Evolutionary conservation across 2,329 filamentous ascomycete species (phyloP).

Genomic region (Trichoderma afroharzianum): DNA sequence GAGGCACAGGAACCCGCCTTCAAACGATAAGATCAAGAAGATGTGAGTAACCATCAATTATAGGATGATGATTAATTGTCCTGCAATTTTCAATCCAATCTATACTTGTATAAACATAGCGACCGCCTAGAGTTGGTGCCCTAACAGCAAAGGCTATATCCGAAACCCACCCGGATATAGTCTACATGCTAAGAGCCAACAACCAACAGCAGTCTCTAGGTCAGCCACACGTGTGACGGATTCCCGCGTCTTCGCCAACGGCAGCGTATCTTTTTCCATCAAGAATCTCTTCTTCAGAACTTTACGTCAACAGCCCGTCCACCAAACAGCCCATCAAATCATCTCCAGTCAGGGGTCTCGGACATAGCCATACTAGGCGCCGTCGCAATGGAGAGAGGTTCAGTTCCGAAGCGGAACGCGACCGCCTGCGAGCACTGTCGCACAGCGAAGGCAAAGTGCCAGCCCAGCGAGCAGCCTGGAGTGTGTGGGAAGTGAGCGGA

Average conservation of each 20-base stretch:
- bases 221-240: background rate
- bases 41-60: background rate
- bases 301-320: background rate
- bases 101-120: background rate
- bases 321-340: background rate
- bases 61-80: background rate
- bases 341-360: background rate
- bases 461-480: background rate
- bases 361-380: background rate
- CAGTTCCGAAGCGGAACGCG: background rate
- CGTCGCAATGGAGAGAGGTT: background rate
- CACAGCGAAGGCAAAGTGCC: background rate
- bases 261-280: background rate
- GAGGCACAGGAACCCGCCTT: background rate
- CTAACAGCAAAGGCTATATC: background rate
- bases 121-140: background rate
- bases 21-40: background rate
- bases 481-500: background rate
- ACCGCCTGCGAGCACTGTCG: background rate
- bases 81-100: background rate
- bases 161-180: background rate
- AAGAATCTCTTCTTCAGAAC: background rate
- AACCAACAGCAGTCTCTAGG: background rate
- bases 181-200: background rate
- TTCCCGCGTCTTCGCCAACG: background rate